A percentile compares a stretch with the other conserved stretches of the same genome.
phyloP scores from a whole-genome alignment of 805 yeast species.

The Candida nemodendra region DNA sequence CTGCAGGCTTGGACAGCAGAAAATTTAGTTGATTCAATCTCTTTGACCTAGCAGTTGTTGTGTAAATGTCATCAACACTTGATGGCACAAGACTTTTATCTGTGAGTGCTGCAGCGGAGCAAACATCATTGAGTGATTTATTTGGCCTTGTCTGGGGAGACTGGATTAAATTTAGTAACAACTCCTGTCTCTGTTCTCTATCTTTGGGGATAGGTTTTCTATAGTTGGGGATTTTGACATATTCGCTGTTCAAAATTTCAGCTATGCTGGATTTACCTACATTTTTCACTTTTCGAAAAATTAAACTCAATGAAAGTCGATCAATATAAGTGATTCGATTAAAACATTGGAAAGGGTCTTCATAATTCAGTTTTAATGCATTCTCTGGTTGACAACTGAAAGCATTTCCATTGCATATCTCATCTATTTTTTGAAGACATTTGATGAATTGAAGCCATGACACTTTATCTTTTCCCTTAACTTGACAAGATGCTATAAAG shows the following conservation, averaged over 20 bases:
- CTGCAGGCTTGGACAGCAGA: constrained; percentile 30
- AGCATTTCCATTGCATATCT: constrained; percentile 21
- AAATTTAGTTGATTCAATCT: constrained; percentile 27
- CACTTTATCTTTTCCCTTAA: constrained; percentile 33
- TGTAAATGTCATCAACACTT: constrained; percentile 26
- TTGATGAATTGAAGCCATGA: constrained; percentile 35
- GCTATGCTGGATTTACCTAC: not conserved
- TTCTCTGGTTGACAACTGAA: constrained; percentile 26
- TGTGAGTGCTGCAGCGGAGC: constrained; percentile 18
- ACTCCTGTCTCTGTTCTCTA: constrained; percentile 17
- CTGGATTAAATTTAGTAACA: constrained; percentile 24
- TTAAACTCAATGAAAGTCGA: constrained; percentile 25
- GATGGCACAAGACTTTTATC: constrained; percentile 23
- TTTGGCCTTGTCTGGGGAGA: constrained; percentile 15
- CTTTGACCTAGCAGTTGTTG: constrained; percentile 27
- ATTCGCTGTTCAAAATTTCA: not conserved
- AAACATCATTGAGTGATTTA: constrained; percentile 20
- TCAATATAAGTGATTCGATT: constrained; percentile 26
- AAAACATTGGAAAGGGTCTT: constrained; percentile 31
- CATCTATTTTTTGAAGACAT: constrained; percentile 24
- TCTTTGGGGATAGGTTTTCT: constrained; percentile 17
- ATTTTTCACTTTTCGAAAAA: constrained; percentile 18
- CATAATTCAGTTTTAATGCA: constrained; percentile 22
- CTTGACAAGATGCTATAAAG: constrained; percentile 30
- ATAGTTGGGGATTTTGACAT: constrained; percentile 2